These are phyloP conservation scores for Botrytis cinerea DNA, from an alignment of 2,329 filamentous ascomycete species.

Conservation along the genomic window DNA sequence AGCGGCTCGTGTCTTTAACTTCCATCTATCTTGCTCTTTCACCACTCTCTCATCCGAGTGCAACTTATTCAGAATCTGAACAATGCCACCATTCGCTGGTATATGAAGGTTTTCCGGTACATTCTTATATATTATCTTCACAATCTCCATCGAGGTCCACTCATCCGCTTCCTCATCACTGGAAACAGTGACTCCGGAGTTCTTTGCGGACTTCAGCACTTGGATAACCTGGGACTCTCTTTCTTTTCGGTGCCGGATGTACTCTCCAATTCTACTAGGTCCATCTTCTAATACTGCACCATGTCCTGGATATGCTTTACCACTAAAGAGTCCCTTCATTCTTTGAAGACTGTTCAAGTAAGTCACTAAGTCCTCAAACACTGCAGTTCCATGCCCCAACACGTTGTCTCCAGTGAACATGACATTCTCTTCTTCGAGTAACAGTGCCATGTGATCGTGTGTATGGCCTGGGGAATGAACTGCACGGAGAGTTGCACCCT, in stretches of 20 bases:
- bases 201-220: slow-evolving; percentile 54
- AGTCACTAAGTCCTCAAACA: slow-evolving; percentile 73
- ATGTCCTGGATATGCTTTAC: slow-evolving; percentile 83
- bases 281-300: slow-evolving; percentile 77
- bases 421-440: slow-evolving; percentile 74
- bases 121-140: slow-evolving; percentile 83
- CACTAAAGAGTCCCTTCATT: slow-evolving; percentile 67
- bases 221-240: slow-evolving; percentile 77
- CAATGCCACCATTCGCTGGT: slow-evolving; percentile 73
- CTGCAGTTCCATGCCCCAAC: slow-evolving; percentile 80
- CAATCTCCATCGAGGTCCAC: slow-evolving; percentile 78
- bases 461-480: slow-evolving; percentile 74
- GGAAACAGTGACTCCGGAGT: slow-evolving; percentile 33
- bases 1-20: slow-evolving; percentile 47
- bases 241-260: slow-evolving; percentile 77
- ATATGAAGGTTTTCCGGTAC: slow-evolving; percentile 73
- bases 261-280: slow-evolving; percentile 71
- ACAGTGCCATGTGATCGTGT: slow-evolving; percentile 76
- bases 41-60: slow-evolving; percentile 68
- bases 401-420: slow-evolving; percentile 92
- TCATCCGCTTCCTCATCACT: slow-evolving; percentile 39
- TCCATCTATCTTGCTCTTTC: slow-evolving; percentile 48
- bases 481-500: slow-evolving; percentile 67
- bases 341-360: slow-evolving; percentile 70
- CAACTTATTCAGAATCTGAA: slow-evolving; percentile 80